Conservation (phyloP, 192 early-diverging fungal genomes). For the Thoreauomyces humboldtii region DNA sequence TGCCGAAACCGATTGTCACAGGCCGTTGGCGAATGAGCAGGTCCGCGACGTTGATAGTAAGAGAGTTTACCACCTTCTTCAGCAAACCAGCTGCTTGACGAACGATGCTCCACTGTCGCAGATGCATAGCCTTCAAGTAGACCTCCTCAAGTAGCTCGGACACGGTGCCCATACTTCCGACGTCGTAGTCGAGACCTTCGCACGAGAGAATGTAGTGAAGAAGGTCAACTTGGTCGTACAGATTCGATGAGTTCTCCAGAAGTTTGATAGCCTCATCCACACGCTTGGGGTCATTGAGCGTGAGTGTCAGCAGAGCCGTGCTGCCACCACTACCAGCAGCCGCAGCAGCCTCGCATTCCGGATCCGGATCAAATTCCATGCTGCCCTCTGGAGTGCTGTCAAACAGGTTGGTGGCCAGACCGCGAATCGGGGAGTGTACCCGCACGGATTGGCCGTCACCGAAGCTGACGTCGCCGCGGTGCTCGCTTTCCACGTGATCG, state of each 20-base stretch:
- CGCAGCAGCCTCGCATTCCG: neutral
- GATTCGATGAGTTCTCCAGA: constrained; percentile 61
- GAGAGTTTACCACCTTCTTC: constrained; percentile 68
- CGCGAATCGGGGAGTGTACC: constrained; percentile 10
- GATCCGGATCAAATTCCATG: neutral
- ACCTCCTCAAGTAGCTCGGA: constrained; percentile 74
- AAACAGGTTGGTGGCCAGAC: constrained; percentile 21
- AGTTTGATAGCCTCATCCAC: constrained; percentile 58
- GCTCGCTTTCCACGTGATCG: constrained; percentile 15
- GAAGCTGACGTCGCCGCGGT: neutral
- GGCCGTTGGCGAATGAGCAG: constrained; percentile 75
- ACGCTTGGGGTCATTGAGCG: constrained; percentile 63
- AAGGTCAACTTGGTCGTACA: constrained; percentile 81
- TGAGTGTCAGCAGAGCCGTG: constrained; percentile 48
- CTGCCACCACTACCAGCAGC: neutral
- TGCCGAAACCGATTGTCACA: constrained; percentile 71
- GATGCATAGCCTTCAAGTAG: constrained; percentile 71
- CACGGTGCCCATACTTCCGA: constrained; percentile 54
- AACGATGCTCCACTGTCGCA: constrained; percentile 78
- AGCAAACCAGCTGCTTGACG: constrained; percentile 76
- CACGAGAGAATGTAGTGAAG: constrained; percentile 77
- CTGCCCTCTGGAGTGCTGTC: neutral
- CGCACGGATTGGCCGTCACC: constrained; percentile 2
- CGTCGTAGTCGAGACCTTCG: constrained; percentile 51
- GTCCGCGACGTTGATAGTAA: constrained; percentile 80